A percentile compares a stretch with the other conserved stretches of the same genome.
Evolutionary conservation across 495 filamentous ascomycete species (phyloP).

Genomic region (Xylaria scruposa): DNA sequence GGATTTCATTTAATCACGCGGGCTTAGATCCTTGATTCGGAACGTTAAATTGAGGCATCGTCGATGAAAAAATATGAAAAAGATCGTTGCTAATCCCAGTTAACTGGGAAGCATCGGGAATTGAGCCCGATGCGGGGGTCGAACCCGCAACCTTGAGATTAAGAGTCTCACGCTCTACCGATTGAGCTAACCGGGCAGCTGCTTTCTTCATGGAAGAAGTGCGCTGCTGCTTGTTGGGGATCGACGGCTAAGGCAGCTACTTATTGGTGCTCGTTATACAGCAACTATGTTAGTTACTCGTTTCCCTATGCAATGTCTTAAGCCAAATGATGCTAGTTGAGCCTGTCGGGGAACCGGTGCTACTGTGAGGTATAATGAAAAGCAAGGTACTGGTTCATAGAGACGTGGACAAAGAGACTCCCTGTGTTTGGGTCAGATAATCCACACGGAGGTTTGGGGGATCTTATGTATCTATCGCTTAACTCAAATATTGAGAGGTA

Average conservation of each 20-base stretch:
- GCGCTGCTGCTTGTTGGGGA: background rate
- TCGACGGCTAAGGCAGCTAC: accelerated
- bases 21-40: too few species aligned
- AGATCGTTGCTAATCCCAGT: conserved; percentile 14
- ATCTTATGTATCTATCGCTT: too few species aligned
- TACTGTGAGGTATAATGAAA: too few species aligned
- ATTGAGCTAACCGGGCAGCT: conserved; percentile 71
- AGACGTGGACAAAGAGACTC: too few species aligned
- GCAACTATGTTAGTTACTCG: background rate
- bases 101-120: conserved; percentile 38
- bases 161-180: conserved; percentile 86
- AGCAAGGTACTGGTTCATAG: too few species aligned
- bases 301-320: background rate
- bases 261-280: background rate
- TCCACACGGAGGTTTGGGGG: too few species aligned
- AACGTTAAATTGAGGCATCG: too few species aligned
- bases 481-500: too few species aligned
- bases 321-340: background rate
- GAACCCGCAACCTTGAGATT: conserved; percentile 67
- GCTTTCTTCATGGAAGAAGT: background rate
- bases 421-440: too few species aligned
- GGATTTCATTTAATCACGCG: too few species aligned
- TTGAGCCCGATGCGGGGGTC: conserved; percentile 52
- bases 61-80: too few species aligned
- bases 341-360: background rate